Evolutionary conservation across 2,329 filamentous ascomycete species (phyloP), one percentile per base, ranked within the genome.

Genomic region (Zasmidium citrigriseum): DNA sequence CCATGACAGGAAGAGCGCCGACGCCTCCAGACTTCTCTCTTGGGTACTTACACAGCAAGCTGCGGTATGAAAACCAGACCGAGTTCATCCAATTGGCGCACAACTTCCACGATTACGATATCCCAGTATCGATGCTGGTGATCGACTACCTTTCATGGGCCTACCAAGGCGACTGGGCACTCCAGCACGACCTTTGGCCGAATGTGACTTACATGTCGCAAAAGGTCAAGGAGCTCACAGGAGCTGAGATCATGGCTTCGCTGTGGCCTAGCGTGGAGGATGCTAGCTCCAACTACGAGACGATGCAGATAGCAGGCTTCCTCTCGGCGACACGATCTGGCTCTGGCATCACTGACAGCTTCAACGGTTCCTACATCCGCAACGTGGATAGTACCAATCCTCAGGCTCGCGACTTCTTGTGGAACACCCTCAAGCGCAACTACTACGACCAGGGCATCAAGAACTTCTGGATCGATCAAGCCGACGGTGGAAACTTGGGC

Each of bases 381-480:
- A 67, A 71, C 54, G 67, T 67, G 46, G 70, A 77, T 56, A 62
- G 65, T 12, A 72, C 70, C 1, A 73, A 72, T 46, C 67, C 70
- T 7, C 61, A 55, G 11, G 68, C 70, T n/a, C 63, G 70, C 5
- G 55, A 64, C 11, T 73, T 70, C 46, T 41, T 72, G 3, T 73
- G 70, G 70, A 58, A 63, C 3, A 65, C 61, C 12, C 46, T 71
- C 41, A 66, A 70, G 55, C 38, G 54, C 18, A 70, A 73, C 49
- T 72, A 73, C 59, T 73, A 68, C 52, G 67, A 70, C 49, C 63
- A 68, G 16, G 71, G 70, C 22, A 70, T 73, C 58, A 65, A 68
- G 46, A 71, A 71, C 58, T 73, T 71, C 58, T 72, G 71, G 70
- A 71, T 73, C 49, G 71, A 73, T 51, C 68, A 73, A 64, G 70